Base-by-base conservation (phyloP, 2,329 filamentous ascomycete species). In the Sporothrix dimorphospora region DNA sequence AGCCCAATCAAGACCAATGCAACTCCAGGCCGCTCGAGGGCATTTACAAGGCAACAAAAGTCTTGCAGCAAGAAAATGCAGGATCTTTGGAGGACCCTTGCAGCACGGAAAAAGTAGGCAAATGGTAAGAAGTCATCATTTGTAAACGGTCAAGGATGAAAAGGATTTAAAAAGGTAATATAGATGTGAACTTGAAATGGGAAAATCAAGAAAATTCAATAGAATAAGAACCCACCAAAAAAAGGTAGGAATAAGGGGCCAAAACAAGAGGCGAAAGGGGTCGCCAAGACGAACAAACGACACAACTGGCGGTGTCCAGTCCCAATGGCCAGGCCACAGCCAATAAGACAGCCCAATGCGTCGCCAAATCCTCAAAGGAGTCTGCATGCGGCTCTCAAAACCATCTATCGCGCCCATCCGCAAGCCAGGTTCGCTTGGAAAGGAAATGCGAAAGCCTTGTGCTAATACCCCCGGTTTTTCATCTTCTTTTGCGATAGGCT, bases 241-340 rank as follows among this genome's bases (percentile, higher is more conserved):
- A 27, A 9, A 21, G 6, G 19, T n/a, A n/a, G 21, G 24, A 45
- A 45, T 8, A 45, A 65, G 38, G 38, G 59, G 38, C 38, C 59
- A 65, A 65, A 65, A 65, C 59, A 65, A 27, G 59, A 45, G 59
- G 59, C 59, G n/a, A 65, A 45, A 42, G 42, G 30, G n/a, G 16
- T 9, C 27, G 59, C 38, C 38, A 65, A 27, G 59, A 21, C 27
- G 27, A 24, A 65, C 38, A 65, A 65, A 21, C 38, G 59, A 45
- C 7, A 30, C 38, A 19, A 38, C 8, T 42, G 12, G 57, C 57
- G 57, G 57, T 63, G 57, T 42, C 57, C 24, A 55, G 51, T 27
- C 21, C 21, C 51, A 6, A 8, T 19, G 30, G 30, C 49, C 27
- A 59, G 16, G 19, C 16, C 24, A 59, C 30, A n/a, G 57, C 57